Evolutionary conservation across 2,329 filamentous ascomycete genomes (phyloP), one percentile per base, ranked within the genome.

Genomic region (Moelleriella libera): DNA sequence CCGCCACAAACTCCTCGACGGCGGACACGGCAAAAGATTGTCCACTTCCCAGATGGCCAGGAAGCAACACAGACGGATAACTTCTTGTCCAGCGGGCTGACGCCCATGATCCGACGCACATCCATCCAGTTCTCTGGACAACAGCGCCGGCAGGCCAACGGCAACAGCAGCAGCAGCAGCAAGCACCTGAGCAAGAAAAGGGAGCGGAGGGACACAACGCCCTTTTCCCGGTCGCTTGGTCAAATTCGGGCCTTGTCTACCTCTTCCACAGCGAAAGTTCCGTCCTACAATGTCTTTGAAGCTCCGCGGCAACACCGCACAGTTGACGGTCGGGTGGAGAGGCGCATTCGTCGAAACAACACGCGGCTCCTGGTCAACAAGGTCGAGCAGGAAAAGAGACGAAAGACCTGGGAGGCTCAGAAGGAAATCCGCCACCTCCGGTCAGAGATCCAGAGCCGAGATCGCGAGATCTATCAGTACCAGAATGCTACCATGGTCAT

Each of bases 281-380:
- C 21, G 21, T 21, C 21, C 21, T 21, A 21, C 21, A 21, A 21
- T 21, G 21, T 21, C 21, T 21, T 21, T 41, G 11, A 7, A 4
- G 6, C 40, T 41, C 10, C 11, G 5, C 9, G 70, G 0, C 66
- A 80, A 3, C 70, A 73, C 7, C 75, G 78, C 48, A 70, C 78
- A 12, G 64, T 77, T 6, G 72, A 78, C 41, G 75, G 74, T 6
- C 71, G 78, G 11, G 67, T 79, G 43, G 73, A 78, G 60, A 70
- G 78, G 5, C 70, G 77, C 14, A 67, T 77, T 39, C 68, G 74
- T 6, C 71, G 78, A 45, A 75, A 74, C 52, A 69, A 74, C 4
- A 57, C 80, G 5, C 78, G 75, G 52, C 76, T 77, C 51, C 73
- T 80, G 60, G 72, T 79, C 62, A 75, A 78, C 56, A 58, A 60